phyloP scores from a whole-genome alignment of 1,284 basidiomycete genomes.

The Pisolithus thermaeus region DNA sequence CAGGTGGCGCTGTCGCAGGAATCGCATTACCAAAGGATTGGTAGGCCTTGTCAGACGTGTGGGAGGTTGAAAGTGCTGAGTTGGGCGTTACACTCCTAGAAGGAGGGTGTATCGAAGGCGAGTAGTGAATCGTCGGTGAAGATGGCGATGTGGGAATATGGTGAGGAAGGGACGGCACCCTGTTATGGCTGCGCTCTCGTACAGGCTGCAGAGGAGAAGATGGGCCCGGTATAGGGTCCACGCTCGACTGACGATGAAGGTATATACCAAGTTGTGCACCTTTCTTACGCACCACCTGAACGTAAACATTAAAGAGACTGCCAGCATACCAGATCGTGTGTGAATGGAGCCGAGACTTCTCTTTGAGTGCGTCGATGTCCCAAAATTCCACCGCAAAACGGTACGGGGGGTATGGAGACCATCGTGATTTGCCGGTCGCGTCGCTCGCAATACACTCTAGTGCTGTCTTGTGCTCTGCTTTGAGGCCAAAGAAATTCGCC shows the following conservation, averaged over 20 bases:
- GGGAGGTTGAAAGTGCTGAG: slow-evolving; percentile 17
- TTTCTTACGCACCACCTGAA: slow-evolving; percentile 77
- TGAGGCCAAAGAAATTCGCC: slow-evolving; percentile 61
- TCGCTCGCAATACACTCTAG: slow-evolving; percentile 38
- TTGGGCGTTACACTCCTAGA: slow-evolving; percentile 37
- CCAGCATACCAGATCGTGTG: slow-evolving; percentile 79
- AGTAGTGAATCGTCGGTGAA: slow-evolving; percentile 33
- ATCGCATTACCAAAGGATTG: slow-evolving; percentile 21
- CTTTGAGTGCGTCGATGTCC: slow-evolving; percentile 76
- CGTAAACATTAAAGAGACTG: slow-evolving; percentile 80
- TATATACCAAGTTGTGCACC: slow-evolving; percentile 83
- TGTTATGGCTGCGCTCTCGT: slow-evolving; percentile 19
- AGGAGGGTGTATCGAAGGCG: slow-evolving; percentile 38
- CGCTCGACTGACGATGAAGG: slow-evolving; percentile 77
- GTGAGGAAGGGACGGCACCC: slow-evolving; percentile 24
- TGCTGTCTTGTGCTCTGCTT: slow-evolving; percentile 38
- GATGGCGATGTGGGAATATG: slow-evolving; percentile 16
- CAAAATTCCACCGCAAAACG: slow-evolving; percentile 89
- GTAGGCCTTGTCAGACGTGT: slow-evolving; percentile 19
- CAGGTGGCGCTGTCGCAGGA: slow-evolving; percentile 38
- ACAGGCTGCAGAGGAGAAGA: slow-evolving; percentile 14
- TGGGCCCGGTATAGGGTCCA: slow-evolving; percentile 56
- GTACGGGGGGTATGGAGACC: slow-evolving; percentile 67
- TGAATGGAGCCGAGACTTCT: slow-evolving; percentile 76
- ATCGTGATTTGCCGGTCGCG: slow-evolving; percentile 39